Base-by-base conservation (phyloP, 2,329 filamentous ascomycete genomes). In the Clonostachys rhizophaga region DNA sequence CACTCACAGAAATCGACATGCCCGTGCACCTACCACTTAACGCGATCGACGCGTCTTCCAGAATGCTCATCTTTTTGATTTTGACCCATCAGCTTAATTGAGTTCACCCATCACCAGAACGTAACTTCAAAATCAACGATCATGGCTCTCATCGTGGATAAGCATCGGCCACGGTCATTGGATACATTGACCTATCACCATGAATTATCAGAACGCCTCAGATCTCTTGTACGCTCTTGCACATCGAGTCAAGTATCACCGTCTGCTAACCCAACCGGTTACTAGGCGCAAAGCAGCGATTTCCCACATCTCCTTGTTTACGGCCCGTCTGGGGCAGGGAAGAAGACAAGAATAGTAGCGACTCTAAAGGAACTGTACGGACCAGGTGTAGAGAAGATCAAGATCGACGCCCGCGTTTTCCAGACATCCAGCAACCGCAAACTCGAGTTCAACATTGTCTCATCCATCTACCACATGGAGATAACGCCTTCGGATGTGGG, bases 381-480 rank as follows among this genome's bases (percentile, higher is more conserved):
- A 0, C 86, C 92, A 0, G 92, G 94, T 40, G 94, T 96, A n/a
- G 95, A 99, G 63, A 97, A 96, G 78, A 99, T 99, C 78, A 97
- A 97, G 74, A 97, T 99, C 69, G 94, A 99, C 64, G 89, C 91
- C 12, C 88, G 94, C 54, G 87, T 96, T 49, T 99, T 99, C 73
- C 91, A 96, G 69, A 97, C 94, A 2, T 91, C 84, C 18, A 87
- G 86, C 62, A 97, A 96, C 68, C 90, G 94, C 64, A 99, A 99
- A 70, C 86, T 99, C 58, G 94, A 99, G 70, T 99, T 99, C 80
- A 99, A 96, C 72, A 95, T 99, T 54, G 94, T 99, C 47, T 85
- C 91, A 41, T 97, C 92, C 1, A 84, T 96, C 53, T 99, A 99
- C 71, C 94, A 99, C 67, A 85, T 99, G 58, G 94, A 99, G 67